phyloP scores from a whole-genome alignment of 2,329 filamentous ascomycete species.

The Trichoderma sp. region DNA sequence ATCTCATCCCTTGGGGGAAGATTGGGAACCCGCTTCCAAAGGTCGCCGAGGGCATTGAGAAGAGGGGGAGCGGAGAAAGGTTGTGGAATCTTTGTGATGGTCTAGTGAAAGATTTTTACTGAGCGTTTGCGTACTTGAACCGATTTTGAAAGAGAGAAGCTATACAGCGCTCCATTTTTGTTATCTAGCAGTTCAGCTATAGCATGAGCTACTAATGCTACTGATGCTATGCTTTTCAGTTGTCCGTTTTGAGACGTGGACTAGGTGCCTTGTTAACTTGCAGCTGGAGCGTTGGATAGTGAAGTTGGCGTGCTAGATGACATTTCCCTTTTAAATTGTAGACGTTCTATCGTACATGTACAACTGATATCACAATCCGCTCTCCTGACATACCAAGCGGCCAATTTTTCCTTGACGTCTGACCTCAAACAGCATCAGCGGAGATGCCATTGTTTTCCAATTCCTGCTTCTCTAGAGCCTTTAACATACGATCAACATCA shows the following conservation, averaged over 20 bases:
- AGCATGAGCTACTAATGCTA: too few species aligned
- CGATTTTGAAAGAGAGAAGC: neutral
- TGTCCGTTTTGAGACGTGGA: too few species aligned
- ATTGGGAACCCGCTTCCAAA: neutral
- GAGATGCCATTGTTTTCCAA: neutral
- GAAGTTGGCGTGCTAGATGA: too few species aligned
- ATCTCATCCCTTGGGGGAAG: constrained; percentile 2
- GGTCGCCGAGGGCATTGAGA: constrained; percentile 8
- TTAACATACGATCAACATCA: neutral
- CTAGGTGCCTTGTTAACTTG: too few species aligned
- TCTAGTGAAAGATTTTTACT: constrained; percentile 19
- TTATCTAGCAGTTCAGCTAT: too few species aligned
- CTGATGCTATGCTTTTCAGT: too few species aligned
- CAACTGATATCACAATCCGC: neutral
- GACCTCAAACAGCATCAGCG: neutral
- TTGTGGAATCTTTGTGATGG: constrained; percentile 15
- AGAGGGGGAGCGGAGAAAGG: constrained; percentile 4
- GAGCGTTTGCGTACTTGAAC: neutral
- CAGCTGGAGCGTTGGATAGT: too few species aligned
- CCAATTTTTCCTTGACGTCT: neutral
- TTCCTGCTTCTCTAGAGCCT: neutral
- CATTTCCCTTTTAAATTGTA: neutral
- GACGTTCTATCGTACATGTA: neutral
- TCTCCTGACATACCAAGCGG: neutral
- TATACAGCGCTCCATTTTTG: too few species aligned